Evolutionary conservation across 2,329 filamentous ascomycete genomes (phyloP), one percentile per base, ranked within the genome.

Genomic region (Phialophora chinensis): DNA sequence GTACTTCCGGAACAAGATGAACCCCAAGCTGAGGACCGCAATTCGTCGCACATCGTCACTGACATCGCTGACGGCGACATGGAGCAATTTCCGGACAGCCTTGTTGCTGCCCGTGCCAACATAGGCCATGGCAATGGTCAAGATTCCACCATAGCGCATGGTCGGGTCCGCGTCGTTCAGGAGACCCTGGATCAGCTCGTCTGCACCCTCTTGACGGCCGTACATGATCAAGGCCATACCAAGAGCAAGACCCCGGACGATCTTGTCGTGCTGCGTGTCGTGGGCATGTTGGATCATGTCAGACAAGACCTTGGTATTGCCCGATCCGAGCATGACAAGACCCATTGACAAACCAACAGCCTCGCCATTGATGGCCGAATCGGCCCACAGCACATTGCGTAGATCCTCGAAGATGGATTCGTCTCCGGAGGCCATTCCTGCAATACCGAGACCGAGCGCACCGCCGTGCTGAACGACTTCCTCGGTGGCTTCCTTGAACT

Each of bases 191-290:
- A 99, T 96, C 73, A 98, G 87, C 75, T 95, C 91, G 79, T 99
- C 95, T 12, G 95, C 95, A 70, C 90, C 90, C 79, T 99, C 95
- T 80, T 98, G 93, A 67, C 93, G 91, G 56, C 91, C 93, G 74
- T 95, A 99, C 94, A 98, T 98, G 82, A 99, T 97, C 66, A 99
- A 84, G 11, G 95, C 93, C 92, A 99, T 98, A 66, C 95, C 95
- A 72, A 99, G 87, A 35, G 95, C 94, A 66, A 97, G 87, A 76
- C 95, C 95, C 58, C 95, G 92, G 27, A 99, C 93, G 75, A 96
- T 98, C 86, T 99, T 99, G 83, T 99, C 95, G 81, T 99, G 95
- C 69, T 96, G 94, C 0, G 95, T 99, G 73, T 99, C 95, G 75
- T 97, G 95, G 3, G 95, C 93, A 76, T 99, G 99, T 55, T 93